These are phyloP conservation scores for Picea glauca DNA, from an alignment of 75 land plant species.

Conservation along the genomic window DNA sequence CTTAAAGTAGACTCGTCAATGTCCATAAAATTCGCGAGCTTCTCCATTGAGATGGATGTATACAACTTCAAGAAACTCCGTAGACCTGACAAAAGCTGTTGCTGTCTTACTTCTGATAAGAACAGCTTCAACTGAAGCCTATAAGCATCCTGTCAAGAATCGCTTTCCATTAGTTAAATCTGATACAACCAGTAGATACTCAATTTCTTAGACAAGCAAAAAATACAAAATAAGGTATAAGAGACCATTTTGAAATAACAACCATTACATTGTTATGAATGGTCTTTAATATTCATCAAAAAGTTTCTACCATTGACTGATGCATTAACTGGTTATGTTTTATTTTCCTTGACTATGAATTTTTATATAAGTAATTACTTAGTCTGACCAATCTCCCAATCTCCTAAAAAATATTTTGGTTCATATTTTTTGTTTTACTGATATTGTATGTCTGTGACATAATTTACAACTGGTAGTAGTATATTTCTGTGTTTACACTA, in stretches of 20 bases:
- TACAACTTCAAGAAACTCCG: constrained; percentile 88
- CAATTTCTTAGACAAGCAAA: neutral
- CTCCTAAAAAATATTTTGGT: no score
- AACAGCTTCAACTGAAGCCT: constrained; percentile 96
- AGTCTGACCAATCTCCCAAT: no score
- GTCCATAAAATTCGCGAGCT: constrained; percentile 92
- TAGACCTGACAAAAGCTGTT: constrained; percentile 76
- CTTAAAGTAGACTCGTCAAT: constrained; percentile 87
- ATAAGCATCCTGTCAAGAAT: constrained; percentile 80
- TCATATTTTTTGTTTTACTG: no score
- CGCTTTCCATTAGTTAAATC: neutral
- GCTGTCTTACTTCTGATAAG: constrained; percentile 94
- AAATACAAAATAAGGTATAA: neutral
- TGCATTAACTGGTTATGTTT: no score
- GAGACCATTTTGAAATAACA: neutral
- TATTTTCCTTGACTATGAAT: no score
- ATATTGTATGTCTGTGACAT: no score
- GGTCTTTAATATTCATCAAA: neutral
- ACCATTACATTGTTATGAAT: neutral
- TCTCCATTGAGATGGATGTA: constrained; percentile 76
- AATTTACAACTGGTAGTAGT: no score
- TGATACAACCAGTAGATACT: neutral
- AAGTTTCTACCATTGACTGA: no score
- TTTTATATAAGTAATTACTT: no score
- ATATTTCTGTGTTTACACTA: no score